Evolutionary conservation across 2,329 filamentous ascomycete genomes (phyloP).

Genomic region (Aspergillus sp.): DNA sequence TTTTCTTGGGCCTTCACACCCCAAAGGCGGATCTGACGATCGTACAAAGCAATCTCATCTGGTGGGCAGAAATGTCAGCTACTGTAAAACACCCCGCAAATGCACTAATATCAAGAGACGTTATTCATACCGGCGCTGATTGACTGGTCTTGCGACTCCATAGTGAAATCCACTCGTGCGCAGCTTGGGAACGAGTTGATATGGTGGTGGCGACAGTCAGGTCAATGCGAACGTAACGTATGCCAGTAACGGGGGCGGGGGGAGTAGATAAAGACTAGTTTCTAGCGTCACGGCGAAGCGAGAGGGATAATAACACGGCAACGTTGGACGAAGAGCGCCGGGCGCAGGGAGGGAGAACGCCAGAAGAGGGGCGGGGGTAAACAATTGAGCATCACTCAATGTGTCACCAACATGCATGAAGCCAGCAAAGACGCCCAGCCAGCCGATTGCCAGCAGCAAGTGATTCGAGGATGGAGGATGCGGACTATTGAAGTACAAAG

Average conservation of each 20-base stretch:
- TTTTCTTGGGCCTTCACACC: slow-evolving; percentile 89
- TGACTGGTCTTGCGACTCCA: slow-evolving; percentile 16
- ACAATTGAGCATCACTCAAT: slow-evolving; percentile 2
- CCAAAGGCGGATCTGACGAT: slow-evolving; percentile 96
- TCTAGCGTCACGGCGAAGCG: slow-evolving; percentile 1
- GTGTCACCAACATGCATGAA: slow-evolving; percentile 10
- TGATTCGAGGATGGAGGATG: neutral
- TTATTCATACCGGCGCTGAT: slow-evolving; percentile 32
- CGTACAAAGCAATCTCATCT: slow-evolving; percentile 97
- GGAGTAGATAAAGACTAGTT: neutral
- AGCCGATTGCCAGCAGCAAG: neutral
- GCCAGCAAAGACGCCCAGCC: neutral
- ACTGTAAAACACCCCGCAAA: neutral
- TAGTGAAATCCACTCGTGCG: neutral
- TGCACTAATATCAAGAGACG: neutral
- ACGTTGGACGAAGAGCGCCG: neutral
- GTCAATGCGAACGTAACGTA: neutral
- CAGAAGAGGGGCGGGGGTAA: neutral
- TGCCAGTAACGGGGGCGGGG: neutral
- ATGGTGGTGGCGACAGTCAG: neutral
- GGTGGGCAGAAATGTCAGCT: slow-evolving; percentile 10
- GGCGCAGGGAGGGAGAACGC: neutral
- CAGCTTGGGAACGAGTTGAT: neutral
- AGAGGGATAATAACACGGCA: neutral
- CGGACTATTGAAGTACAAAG: neutral